phyloP scores from a whole-genome alignment of 2,329 filamentous ascomycete species.

The Ophiostoma triangulosporum region DNA sequence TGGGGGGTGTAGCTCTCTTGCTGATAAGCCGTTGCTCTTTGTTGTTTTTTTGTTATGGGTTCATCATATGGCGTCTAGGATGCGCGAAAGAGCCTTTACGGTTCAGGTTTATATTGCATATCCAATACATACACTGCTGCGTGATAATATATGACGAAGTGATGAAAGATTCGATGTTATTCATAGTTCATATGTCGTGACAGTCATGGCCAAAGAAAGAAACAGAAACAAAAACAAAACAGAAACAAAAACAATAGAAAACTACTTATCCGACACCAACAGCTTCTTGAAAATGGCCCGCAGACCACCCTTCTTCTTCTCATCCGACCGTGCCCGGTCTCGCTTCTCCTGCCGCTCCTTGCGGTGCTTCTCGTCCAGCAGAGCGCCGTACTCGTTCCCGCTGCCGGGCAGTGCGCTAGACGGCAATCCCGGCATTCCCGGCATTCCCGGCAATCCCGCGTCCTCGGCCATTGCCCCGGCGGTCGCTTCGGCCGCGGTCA shows the following conservation, averaged over 20 bases:
- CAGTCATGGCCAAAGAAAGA: too few relatives aligned
- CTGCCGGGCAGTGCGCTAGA: background rate
- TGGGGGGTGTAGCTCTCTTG: too few relatives aligned
- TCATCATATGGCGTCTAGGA: background rate
- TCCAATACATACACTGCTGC: background rate
- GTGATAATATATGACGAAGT: too few relatives aligned
- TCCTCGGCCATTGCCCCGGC: background rate
- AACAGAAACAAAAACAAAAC: background rate
- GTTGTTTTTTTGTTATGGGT: background rate
- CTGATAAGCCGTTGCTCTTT: too few relatives aligned
- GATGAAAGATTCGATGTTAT: too few relatives aligned
- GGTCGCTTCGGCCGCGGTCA: constrained; percentile 3
- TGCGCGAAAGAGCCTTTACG: background rate
- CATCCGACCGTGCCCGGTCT: constrained; percentile 10
- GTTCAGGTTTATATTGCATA: background rate
- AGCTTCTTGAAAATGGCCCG: constrained; percentile 13
- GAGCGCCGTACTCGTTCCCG: background rate
- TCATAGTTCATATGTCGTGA: too few relatives aligned
- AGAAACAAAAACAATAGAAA: background rate
- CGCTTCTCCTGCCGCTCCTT: constrained; percentile 13
- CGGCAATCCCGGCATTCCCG: too few relatives aligned
- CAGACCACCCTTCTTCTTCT: constrained; percentile 11
- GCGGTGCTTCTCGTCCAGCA: constrained; percentile 14
- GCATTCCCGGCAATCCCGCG: background rate
- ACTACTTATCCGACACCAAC: constrained; percentile 1